Base-by-base conservation (phyloP, 2,329 filamentous ascomycete genomes). In the Metarhizium album region DNA sequence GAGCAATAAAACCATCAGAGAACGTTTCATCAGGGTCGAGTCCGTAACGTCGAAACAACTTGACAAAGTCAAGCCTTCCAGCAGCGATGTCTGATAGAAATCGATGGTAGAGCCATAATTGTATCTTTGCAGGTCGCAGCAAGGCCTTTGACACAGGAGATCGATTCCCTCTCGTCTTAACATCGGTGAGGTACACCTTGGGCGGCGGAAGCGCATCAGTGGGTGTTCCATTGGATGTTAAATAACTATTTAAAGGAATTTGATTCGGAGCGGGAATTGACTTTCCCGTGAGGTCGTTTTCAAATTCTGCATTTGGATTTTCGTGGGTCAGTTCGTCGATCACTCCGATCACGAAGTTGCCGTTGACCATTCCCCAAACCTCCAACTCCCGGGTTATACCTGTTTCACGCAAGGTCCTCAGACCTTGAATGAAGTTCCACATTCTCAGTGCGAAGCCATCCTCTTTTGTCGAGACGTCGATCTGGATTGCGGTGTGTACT, bases 361-460 rank as follows among this genome's bases (percentile, higher is more conserved):
- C 89, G 52, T 93, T 83, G 2, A 96, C 66, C 13, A 86, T 70
- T 0, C 91, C 93, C 89, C 91, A 96, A 3, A 97, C 76, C 59
- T 90, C 84, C 24, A 91, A 65, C 66, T 91, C 87, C 18, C 87
- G 74, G 2, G 87, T 90, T 52, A 84, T 70, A 3, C 87, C 87
- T 1, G 75, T 83, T 13, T 86, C 79, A 4, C 84, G 75, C 49
- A 91, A 69, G 1, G 83, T 88, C 18, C 87, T 79, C 47, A 97
- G 62, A 0, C 90, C 90, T 61, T 95, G 87, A 33, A 96, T 85
- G 9, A 93, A 75, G 64, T 97, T 97, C 90, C 90, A 97, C 45
- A 97, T 75, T 53, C 82, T 76, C 52, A 97, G 66, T 0, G 86
- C 93, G 67, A 91, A 90, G 0, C 74, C 75, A 60, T 98, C 93